Conservation (phyloP, 1,284 basidiomycete genomes). For the Trametes pubescens region DNA sequence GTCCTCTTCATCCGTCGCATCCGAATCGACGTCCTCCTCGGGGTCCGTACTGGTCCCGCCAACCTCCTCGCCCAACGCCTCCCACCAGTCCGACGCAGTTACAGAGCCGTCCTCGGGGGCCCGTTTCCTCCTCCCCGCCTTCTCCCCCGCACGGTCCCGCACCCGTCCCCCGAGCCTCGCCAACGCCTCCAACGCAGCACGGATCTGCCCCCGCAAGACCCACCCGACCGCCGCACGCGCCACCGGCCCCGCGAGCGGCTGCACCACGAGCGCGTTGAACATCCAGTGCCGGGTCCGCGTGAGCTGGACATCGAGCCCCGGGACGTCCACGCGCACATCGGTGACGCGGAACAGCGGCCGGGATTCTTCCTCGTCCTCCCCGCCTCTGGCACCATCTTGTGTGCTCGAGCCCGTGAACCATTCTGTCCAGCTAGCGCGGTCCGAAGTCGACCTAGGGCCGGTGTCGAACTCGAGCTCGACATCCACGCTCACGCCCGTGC, state of each 20-base stretch:
- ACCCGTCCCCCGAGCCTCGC: conserved; percentile 43
- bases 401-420: not conserved
- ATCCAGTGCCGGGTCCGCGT: conserved; percentile 56
- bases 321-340: conserved; percentile 47
- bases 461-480: conserved; percentile 50
- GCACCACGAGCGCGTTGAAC: conserved; percentile 55
- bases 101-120: conserved; percentile 21
- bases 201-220: conserved; percentile 46
- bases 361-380: not conserved
- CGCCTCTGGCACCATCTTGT: not conserved
- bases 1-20: conserved; percentile 9
- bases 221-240: conserved; percentile 39
- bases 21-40: conserved; percentile 29
- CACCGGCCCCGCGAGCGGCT: conserved; percentile 52
- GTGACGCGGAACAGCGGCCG: conserved; percentile 50
- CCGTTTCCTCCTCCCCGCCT: conserved; percentile 14
- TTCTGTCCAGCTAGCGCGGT: not conserved
- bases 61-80: conserved; percentile 40
- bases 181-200: conserved; percentile 42
- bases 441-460: conserved; percentile 2
- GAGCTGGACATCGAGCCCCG: conserved; percentile 50
- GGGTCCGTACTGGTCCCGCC: conserved; percentile 25
- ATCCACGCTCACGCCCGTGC: conserved; percentile 47
- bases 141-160: conserved; percentile 10
- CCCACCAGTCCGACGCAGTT: conserved; percentile 43